Percentiles rank a stretch among this genome's conserved stretches.
Conservation (phyloP, 31 red algal species). For the Porphyra umbilicalis region DNA sequence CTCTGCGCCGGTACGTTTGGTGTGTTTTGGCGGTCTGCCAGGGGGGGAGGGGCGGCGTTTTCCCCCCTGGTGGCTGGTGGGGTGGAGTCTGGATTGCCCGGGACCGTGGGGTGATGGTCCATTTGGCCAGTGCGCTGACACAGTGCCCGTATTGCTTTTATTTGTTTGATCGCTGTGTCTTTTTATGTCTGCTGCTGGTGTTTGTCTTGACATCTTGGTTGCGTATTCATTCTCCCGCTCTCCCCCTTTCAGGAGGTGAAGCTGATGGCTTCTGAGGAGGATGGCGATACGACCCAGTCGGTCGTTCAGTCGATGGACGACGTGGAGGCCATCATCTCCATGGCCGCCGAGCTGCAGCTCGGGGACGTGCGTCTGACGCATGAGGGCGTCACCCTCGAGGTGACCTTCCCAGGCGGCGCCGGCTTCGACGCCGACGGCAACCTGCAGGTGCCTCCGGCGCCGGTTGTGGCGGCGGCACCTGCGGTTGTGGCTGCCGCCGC, state of each 20-base stretch:
- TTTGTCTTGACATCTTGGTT: not conserved
- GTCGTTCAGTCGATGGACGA: constrained; percentile 34
- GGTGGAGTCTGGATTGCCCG: not conserved
- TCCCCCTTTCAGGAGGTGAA: not conserved
- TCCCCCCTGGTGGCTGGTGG: not conserved
- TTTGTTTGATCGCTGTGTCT: not conserved
- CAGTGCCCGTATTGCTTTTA: not conserved
- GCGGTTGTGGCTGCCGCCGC: not conserved
- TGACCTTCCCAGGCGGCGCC: constrained; percentile 23
- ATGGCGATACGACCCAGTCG: constrained; percentile 12
- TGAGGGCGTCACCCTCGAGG: constrained; percentile 40
- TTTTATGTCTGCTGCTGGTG: not conserved
- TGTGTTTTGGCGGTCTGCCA: not conserved
- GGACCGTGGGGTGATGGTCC: not conserved
- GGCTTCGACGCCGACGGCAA: constrained; percentile 45
- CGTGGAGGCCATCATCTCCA: constrained; percentile 38
- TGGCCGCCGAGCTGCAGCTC: constrained; percentile 38
- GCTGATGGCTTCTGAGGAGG: constrained; percentile 1
- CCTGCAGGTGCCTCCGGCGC: constrained; percentile 3
- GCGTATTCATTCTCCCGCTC: not conserved
- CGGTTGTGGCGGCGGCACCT: not conserved
- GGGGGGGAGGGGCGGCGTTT: not conserved
- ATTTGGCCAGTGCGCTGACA: not conserved
- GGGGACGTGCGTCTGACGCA: constrained; percentile 43
- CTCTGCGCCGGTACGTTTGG: not conserved